phyloP scores from a whole-genome alignment of 2,329 filamentous ascomycete genomes.

The Coleophoma cylindrospora region DNA sequence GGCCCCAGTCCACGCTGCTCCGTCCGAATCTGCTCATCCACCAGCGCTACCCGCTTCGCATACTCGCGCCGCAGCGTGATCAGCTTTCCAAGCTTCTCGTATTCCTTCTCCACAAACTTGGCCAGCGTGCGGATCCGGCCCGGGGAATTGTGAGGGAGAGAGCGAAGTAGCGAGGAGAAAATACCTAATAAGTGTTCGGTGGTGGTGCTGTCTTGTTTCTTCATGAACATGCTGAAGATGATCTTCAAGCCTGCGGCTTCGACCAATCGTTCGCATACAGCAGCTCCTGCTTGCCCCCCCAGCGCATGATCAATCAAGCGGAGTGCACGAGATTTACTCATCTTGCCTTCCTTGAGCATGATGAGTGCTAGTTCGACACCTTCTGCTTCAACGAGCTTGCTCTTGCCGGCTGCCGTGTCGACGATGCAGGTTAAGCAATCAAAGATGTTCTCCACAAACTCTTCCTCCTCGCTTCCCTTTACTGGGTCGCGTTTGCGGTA shows the following conservation, averaged over 20 bases:
- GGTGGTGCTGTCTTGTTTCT: constrained; percentile 62
- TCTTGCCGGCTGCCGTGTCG: constrained; percentile 70
- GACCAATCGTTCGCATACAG: constrained; percentile 71
- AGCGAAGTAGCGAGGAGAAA: constrained; percentile 75
- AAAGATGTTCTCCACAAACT: constrained; percentile 93
- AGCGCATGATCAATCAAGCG: constrained; percentile 81
- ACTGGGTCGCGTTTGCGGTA: constrained; percentile 85
- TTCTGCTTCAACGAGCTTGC: constrained; percentile 81
- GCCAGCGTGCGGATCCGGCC: constrained; percentile 79
- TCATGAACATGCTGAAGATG: constrained; percentile 84
- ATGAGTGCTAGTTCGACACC: constrained; percentile 88
- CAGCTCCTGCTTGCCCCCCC: constrained; percentile 47
- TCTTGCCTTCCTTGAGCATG: constrained; percentile 85
- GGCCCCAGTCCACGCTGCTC: constrained; percentile 49
- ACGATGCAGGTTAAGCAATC: constrained; percentile 78
- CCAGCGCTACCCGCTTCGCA: constrained; percentile 51
- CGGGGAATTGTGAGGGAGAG: constrained; percentile 71
- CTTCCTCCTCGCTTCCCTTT: constrained; percentile 84
- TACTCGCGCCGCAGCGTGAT: constrained; percentile 69
- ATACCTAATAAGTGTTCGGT: constrained; percentile 81
- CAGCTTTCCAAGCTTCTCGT: constrained; percentile 75
- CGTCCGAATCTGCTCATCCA: constrained; percentile 57
- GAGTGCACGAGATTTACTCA: constrained; percentile 72
- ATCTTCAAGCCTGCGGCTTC: constrained; percentile 82
- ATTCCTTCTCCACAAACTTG: constrained; percentile 94